These are phyloP conservation scores for Cytospora piceicola DNA, from an alignment of 2,329 filamentous ascomycete genomes.

Conservation along the genomic window DNA sequence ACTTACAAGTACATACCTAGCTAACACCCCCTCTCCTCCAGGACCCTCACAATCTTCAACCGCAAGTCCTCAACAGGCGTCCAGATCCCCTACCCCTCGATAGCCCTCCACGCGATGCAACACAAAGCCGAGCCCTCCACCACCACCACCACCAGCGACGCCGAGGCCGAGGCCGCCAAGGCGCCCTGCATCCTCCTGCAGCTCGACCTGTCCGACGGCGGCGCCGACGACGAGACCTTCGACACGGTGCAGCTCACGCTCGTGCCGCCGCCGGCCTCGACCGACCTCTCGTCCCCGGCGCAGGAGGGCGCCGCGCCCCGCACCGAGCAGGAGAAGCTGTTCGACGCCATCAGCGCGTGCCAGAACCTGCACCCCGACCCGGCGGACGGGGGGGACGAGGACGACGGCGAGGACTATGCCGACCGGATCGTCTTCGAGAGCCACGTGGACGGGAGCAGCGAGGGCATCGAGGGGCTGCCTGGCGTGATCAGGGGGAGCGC, in stretches of 20 bases:
- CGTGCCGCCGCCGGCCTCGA: slow-evolving; percentile 49
- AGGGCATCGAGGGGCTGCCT: slow-evolving; percentile 59
- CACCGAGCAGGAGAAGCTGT: slow-evolving; percentile 54
- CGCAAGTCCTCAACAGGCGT: slow-evolving; percentile 60
- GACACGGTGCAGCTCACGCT: slow-evolving; percentile 70
- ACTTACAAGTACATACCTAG: neutral
- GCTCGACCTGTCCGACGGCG: slow-evolving; percentile 64
- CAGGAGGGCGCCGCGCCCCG: slow-evolving; percentile 34
- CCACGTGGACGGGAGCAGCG: slow-evolving; percentile 60
- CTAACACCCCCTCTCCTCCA: slow-evolving; percentile 38
- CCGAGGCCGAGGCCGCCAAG: slow-evolving; percentile 35
- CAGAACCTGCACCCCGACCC: slow-evolving; percentile 78
- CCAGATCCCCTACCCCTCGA: slow-evolving; percentile 72
- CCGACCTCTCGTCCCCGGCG: slow-evolving; percentile 31
- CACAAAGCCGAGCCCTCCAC: slow-evolving; percentile 46
- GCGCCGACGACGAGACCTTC: slow-evolving; percentile 64
- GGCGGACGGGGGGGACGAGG: slow-evolving; percentile 59
- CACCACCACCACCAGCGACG: neutral
- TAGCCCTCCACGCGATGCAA: slow-evolving; percentile 76
- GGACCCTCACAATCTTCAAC: slow-evolving; percentile 68
- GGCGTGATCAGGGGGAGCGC: slow-evolving; percentile 56
- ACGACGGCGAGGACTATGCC: slow-evolving; percentile 58
- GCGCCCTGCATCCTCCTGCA: slow-evolving; percentile 67
- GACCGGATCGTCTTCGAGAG: slow-evolving; percentile 63
- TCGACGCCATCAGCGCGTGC: slow-evolving; percentile 72